These are phyloP conservation scores for Inonotus hispidus DNA, from an alignment of 1,284 basidiomycete genomes.

Conservation along the genomic window DNA sequence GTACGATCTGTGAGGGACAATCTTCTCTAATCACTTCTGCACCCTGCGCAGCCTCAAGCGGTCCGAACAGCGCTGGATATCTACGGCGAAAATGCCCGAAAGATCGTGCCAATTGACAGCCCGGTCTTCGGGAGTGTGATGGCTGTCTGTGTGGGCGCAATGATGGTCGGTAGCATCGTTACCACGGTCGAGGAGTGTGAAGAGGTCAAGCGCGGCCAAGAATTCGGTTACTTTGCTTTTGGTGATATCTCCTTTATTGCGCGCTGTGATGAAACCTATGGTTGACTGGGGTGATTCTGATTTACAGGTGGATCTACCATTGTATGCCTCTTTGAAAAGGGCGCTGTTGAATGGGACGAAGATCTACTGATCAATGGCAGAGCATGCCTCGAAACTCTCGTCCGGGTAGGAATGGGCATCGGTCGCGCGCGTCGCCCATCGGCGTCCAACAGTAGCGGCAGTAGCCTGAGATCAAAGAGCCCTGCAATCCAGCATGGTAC, in stretches of 20 bases:
- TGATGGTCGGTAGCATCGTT: slow-evolving; percentile 91
- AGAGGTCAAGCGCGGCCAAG: slow-evolving; percentile 74
- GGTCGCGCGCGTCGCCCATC: slow-evolving; percentile 36
- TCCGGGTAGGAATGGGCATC: slow-evolving; percentile 83
- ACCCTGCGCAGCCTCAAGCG: slow-evolving; percentile 63
- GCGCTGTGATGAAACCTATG: too few species aligned
- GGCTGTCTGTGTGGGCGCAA: slow-evolving; percentile 85
- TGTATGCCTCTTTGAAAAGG: slow-evolving; percentile 82
- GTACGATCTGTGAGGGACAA: slow-evolving; percentile 12
- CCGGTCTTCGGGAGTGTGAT: slow-evolving; percentile 85
- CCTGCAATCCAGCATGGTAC: not conserved
- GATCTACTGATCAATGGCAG: slow-evolving; percentile 84
- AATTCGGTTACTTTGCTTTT: slow-evolving; percentile 92
- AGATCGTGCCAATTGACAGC: slow-evolving; percentile 85
- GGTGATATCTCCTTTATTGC: slow-evolving; percentile 44
- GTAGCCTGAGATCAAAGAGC: not conserved
- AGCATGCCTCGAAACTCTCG: slow-evolving; percentile 81
- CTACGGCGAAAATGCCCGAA: slow-evolving; percentile 90
- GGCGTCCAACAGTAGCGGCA: not conserved
- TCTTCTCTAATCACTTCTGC: not conserved
- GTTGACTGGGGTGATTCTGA: not conserved
- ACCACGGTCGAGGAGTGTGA: slow-evolving; percentile 85
- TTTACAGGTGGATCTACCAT: slow-evolving; percentile 80
- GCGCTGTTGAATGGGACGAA: slow-evolving; percentile 81
- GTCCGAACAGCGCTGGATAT: slow-evolving; percentile 82